Percentiles rank a stretch among this genome's conserved stretches.
phyloP scores from a whole-genome alignment of 805 yeast genomes.

The Starmerella lactis-condensi region DNA sequence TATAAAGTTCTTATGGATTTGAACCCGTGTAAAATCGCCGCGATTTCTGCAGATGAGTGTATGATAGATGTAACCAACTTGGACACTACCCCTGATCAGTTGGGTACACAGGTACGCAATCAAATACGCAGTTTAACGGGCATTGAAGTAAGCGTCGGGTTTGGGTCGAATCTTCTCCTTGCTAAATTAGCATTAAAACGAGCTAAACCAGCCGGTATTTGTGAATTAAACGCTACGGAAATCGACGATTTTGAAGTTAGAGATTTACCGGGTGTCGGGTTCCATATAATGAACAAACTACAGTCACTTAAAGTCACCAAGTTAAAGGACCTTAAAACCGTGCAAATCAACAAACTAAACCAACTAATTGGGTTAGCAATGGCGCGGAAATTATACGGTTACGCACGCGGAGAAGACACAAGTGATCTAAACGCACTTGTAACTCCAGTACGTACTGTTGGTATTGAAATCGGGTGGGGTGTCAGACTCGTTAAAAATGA shows the following conservation, averaged over 20 bases:
- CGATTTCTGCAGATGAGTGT: slow-evolving; percentile 86
- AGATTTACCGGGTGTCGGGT: slow-evolving; percentile 30
- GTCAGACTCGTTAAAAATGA: slow-evolving; percentile 44
- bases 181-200: slow-evolving; percentile 55
- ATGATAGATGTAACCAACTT: slow-evolving; percentile 42
- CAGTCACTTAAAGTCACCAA: slow-evolving; percentile 18
- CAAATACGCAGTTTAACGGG: slow-evolving; percentile 24
- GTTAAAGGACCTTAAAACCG: slow-evolving; percentile 27
- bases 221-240: slow-evolving; percentile 22
- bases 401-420: slow-evolving; percentile 47
- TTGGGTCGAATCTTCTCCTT: slow-evolving; percentile 50
- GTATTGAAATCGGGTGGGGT: slow-evolving; percentile 85
- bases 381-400: slow-evolving; percentile 43
- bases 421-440: slow-evolving; percentile 31
- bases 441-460: slow-evolving; percentile 44
- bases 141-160: slow-evolving; percentile 66
- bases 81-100: slow-evolving; percentile 3
- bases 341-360: slow-evolving; percentile 25
- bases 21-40: slow-evolving; percentile 35
- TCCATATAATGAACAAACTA: slow-evolving; percentile 30
- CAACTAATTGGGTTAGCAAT: slow-evolving; percentile 46
- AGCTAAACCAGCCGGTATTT: slow-evolving; percentile 68
- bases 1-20: slow-evolving; percentile 38
- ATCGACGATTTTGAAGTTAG: slow-evolving; percentile 15
- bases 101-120: slow-evolving; percentile 17